Base-by-base conservation (phyloP, 2,329 filamentous ascomycete genomes). In the Lachnellula arida region DNA sequence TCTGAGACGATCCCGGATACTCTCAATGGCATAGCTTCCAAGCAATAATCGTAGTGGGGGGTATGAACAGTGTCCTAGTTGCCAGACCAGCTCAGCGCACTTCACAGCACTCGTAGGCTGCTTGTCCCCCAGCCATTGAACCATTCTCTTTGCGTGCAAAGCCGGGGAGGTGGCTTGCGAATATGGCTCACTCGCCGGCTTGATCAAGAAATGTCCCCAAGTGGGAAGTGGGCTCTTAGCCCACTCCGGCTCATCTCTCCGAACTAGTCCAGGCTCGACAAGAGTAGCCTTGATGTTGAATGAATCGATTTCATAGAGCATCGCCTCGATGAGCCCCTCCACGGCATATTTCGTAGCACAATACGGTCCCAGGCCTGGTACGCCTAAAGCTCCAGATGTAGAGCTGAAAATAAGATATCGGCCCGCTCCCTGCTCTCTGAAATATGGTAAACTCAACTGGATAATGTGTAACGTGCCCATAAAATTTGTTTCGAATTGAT, bases 401-500 rank as follows among this genome's bases (percentile, higher is more conserved):
- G 89, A 94, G 68, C 91, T 96, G 74, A 97, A 97, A 60, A 97
- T 96, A 50, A 97, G 78, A 71, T 97, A 97, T 32, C 92, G 83
- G 1, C 94, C 94, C 1, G 76, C 78, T 22, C 81, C 80, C 61
- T 90, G 86, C 60, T 85, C 79, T 51, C 93, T 85, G 65, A 97
- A 95, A 74, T 96, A 91, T 0, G 92, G 91, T 39, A 97, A 76
- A 1, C 88, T 92, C 19, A 89, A 77, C 71, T 97, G 91, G 57
- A 97, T 87, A 65, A 99, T 96, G 73, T 97, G 89, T 57, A 97
- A 74, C 0, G 91, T 95, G 53, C 94, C 94, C 79, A 96, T 93
- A 73, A 97, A 96, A 73, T 99, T 99, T 22, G 92, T 97, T 77
- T 95, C 91, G 74, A 97, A 97, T 72, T 97, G 94, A 67, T 96